phyloP scores from a whole-genome alignment of 2,329 filamentous ascomycete genomes.

The Xylaria sp. region DNA sequence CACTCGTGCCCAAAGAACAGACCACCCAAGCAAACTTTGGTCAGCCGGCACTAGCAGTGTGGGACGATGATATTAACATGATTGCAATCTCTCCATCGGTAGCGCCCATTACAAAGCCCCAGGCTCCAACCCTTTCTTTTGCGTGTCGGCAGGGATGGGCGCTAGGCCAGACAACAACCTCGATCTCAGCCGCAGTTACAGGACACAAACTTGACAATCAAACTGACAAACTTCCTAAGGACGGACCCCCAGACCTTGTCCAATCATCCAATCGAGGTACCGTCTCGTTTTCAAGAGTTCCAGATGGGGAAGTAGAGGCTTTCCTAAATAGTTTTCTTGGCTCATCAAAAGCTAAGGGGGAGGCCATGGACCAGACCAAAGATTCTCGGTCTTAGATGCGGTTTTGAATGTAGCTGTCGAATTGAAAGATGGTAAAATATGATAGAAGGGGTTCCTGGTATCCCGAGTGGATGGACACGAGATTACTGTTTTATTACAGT shows the following conservation, averaged over 20 bases:
- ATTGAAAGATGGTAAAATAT: too few species aligned
- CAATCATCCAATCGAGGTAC: not conserved
- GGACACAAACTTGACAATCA: too few species aligned
- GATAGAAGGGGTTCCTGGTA: too few species aligned
- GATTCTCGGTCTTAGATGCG: too few species aligned
- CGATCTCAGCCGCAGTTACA: not conserved
- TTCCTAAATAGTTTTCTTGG: too few species aligned
- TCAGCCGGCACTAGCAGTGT: not conserved
- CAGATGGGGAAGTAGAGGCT: too few species aligned
- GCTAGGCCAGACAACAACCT: slow-evolving; percentile 13
- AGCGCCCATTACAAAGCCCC: not conserved
- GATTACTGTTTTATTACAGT: too few species aligned
- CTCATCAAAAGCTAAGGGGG: too few species aligned
- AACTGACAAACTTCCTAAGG: not conserved
- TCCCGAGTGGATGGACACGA: too few species aligned
- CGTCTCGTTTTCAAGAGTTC: not conserved
- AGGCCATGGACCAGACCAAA: too few species aligned
- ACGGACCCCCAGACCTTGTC: not conserved
- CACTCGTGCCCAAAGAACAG: not conserved
- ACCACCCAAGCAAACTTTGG: not conserved
- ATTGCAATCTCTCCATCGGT: not conserved
- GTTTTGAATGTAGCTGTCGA: too few species aligned
- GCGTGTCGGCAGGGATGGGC: slow-evolving; percentile 20
- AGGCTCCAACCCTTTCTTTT: slow-evolving; percentile 18
- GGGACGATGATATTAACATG: slow-evolving; percentile 5